Conservation (phyloP, 148 eudicot species). For the Agrostemma githago region DNA sequence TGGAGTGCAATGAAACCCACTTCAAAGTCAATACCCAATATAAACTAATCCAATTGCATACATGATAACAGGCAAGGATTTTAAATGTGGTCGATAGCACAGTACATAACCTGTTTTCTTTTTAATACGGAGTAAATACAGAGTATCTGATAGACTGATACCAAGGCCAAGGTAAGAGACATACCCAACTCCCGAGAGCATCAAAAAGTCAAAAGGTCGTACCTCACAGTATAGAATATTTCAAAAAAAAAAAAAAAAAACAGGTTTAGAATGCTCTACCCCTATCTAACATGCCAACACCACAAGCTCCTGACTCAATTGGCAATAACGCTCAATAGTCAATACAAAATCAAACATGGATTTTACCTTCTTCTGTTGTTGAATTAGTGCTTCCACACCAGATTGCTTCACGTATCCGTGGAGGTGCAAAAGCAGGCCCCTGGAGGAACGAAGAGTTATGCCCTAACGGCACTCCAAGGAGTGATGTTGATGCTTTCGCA, state of each 20-base stretch:
- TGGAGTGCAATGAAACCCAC: background rate
- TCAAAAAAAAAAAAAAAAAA: too few relatives aligned
- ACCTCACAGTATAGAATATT: too few relatives aligned
- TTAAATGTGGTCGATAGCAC: background rate
- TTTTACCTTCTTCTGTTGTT: constrained; percentile 76
- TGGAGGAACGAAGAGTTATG: constrained; percentile 96
- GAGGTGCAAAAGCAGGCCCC: constrained; percentile 99
- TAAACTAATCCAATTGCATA: background rate
- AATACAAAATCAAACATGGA: background rate
- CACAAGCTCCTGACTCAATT: background rate
- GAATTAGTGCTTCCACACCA: constrained; percentile 98
- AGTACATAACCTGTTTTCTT: too few relatives aligned
- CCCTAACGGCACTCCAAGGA: constrained; percentile 92
- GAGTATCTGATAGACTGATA: too few relatives aligned
- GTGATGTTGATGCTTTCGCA: constrained; percentile 70
- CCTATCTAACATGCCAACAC: background rate
- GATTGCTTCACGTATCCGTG: constrained; percentile 87
- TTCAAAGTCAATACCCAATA: background rate
- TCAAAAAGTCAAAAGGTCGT: too few relatives aligned
- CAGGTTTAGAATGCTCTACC: background rate
- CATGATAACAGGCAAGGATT: background rate
- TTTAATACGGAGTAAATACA: too few relatives aligned
- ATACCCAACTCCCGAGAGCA: too few relatives aligned
- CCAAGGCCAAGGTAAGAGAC: too few relatives aligned
- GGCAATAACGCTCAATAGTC: background rate